Evolutionary conservation across 2,329 filamentous ascomycete genomes (phyloP).

Genomic region (Ophiostoma ips): DNA sequence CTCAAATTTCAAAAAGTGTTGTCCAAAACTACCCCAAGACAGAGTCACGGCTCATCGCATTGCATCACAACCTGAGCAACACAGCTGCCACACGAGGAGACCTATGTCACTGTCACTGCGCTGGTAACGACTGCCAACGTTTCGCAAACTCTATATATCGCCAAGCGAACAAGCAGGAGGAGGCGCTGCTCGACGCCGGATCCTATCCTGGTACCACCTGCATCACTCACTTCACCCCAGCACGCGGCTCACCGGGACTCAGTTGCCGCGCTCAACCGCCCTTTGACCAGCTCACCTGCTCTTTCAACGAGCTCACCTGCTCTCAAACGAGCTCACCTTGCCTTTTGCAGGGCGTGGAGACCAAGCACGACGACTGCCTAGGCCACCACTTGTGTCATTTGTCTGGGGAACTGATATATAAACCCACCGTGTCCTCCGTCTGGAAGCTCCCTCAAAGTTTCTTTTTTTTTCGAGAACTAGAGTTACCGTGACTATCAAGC

Average conservation of each 20-base stretch:
- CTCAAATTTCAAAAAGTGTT: no score
- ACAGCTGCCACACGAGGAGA: neutral
- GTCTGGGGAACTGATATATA: no score
- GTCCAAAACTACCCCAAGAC: neutral
- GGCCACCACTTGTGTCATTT: no score
- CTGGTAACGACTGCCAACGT: slow-evolving; percentile 3
- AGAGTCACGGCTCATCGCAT: neutral
- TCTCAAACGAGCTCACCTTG: no score
- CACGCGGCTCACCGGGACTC: neutral
- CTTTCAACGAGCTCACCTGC: no score
- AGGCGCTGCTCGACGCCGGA: neutral
- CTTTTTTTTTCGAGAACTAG: no score
- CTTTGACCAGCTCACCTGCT: neutral
- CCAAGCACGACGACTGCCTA: no score
- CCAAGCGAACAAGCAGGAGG: neutral
- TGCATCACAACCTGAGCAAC: neutral
- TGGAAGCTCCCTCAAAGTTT: no score
- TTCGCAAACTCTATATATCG: slow-evolving; percentile 3
- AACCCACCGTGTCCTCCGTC: no score
- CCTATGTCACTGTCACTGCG: slow-evolving; percentile 1
- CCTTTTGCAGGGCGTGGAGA: no score
- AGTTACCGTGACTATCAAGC: no score
- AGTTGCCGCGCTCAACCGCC: neutral
- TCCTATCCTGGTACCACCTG: neutral
- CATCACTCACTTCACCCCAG: neutral